Evolutionary conservation across 768 basidiomycete genomes (phyloP), one percentile per base, ranked within the genome.

Genomic region (Amanita pallidorosea): DNA sequence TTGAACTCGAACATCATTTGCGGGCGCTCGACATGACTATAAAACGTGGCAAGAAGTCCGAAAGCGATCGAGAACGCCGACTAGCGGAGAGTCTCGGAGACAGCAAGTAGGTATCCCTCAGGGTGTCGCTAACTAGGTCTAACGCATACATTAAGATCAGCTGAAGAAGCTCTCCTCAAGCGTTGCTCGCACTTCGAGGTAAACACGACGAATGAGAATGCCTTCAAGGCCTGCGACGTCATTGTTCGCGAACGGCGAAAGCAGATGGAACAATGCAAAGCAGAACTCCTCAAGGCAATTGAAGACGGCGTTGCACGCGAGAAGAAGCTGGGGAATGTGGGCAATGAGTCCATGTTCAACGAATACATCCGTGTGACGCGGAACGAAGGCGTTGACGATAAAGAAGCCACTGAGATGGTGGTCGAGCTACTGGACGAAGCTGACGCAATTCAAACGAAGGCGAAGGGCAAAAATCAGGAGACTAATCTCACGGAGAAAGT

Each of bases 171-270:
- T 2, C 76, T 97, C 9, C 74, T 97, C 53, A 97, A 97, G 62
- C 85, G 94, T 35, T 95, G 92, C 62, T 94, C 93, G 5, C 93
- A 95, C 63, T 97, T 95, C 64, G 89, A 92, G 56, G 73, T 93
- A 31, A 88, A 90, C 49, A 79, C 77, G 15, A 70, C 72, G 7
- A 79, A 75, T 55, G 75, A 78, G 37, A 77, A 93, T 55, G 92
- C 94, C 0, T 85, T 88, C 79, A 86, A 85, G 59, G 90, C 93
- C 3, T 96, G 94, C 65, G 89, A 97, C 55, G 79, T 90, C 57
- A 95, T 97, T 56, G 85, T 94, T 53, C 66, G 77, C 53, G 88
- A 90, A 58, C 87, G 93, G 35, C 77, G 78, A 49, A 74, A 74
- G 47, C 92, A 97, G 59, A 70, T 90, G 43, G 78, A 85, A 40